Percentiles rank a stretch among this genome's conserved stretches.
These are phyloP conservation scores for Guadua angustifolia DNA, from an alignment of 176 grass and related monocot species.

Conservation along the genomic window DNA sequence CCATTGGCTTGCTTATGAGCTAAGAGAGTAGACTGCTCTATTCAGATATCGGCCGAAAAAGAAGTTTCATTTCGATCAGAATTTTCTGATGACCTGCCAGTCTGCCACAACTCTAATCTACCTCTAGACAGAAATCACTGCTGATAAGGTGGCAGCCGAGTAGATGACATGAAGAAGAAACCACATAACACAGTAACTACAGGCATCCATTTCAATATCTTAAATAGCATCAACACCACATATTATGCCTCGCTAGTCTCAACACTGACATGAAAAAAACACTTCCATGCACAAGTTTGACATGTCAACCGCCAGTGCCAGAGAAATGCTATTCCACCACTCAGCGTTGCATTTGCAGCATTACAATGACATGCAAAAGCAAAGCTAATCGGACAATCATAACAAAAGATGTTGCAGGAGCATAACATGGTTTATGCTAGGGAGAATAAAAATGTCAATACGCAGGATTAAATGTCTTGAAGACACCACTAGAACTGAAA, in stretches of 20 bases:
- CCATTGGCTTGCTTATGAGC: neutral
- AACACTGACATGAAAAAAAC: neutral
- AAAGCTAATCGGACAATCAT: neutral
- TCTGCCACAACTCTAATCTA: neutral
- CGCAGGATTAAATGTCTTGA: slow-evolving; percentile 30
- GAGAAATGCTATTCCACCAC: neutral
- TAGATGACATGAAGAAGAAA: neutral
- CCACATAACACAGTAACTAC: neutral
- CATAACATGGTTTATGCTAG: neutral
- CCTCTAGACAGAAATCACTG: neutral
- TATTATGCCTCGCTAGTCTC: neutral
- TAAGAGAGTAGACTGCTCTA: too few relatives aligned
- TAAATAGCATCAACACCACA: neutral
- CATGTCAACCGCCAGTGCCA: neutral
- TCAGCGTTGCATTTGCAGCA: neutral
- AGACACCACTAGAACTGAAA: slow-evolving; percentile 18
- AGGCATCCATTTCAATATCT: neutral
- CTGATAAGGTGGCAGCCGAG: neutral
- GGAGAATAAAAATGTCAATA: slow-evolving; percentile 42
- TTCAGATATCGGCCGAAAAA: too few relatives aligned
- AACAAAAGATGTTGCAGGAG: neutral
- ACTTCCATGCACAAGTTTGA: slow-evolving; percentile 34
- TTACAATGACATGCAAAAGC: neutral
- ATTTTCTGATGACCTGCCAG: neutral
- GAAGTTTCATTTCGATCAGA: neutral